Conservation (phyloP, 2,329 filamentous ascomycete genomes). For the Purpureocillium takamizusanense region DNA sequence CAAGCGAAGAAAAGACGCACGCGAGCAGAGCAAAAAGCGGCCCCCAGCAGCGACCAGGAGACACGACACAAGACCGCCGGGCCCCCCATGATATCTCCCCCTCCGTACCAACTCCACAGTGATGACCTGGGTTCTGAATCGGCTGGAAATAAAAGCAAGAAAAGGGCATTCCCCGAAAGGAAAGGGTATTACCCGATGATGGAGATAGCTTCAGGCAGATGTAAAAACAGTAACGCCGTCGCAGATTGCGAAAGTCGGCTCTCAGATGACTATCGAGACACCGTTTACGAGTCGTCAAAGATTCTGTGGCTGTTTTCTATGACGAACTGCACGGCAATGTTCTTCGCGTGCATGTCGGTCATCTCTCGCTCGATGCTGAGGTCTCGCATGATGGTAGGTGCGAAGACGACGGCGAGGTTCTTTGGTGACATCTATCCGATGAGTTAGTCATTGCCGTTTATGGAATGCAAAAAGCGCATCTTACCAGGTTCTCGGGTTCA, state of each 20-base stretch:
- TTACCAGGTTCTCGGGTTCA: constrained; percentile 74
- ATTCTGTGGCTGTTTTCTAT: constrained; percentile 82
- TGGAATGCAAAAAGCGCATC: constrained; percentile 18
- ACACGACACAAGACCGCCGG: background rate
- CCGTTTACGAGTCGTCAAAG: constrained; percentile 45
- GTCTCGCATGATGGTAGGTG: constrained; percentile 93
- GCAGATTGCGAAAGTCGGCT: too few species aligned
- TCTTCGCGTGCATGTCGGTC: constrained; percentile 92
- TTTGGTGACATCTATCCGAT: constrained; percentile 75
- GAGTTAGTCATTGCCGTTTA: constrained; percentile 10
- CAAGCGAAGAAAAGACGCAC: too few species aligned
- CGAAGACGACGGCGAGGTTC: constrained; percentile 94
- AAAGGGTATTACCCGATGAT: too few species aligned
- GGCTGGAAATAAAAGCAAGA: background rate
- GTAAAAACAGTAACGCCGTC: too few species aligned
- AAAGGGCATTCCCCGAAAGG: too few species aligned
- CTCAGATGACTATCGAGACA: background rate
- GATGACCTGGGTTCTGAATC: background rate
- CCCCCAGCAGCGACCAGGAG: too few species aligned
- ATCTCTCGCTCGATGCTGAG: constrained; percentile 86
- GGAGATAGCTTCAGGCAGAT: too few species aligned
- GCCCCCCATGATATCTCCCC: background rate
- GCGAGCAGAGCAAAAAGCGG: too few species aligned
- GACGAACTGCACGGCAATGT: constrained; percentile 82
- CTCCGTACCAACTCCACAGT: background rate